These are phyloP conservation scores for Penicillium coprophilum DNA, from an alignment of 495 filamentous ascomycete genomes.

Conservation along the genomic window DNA sequence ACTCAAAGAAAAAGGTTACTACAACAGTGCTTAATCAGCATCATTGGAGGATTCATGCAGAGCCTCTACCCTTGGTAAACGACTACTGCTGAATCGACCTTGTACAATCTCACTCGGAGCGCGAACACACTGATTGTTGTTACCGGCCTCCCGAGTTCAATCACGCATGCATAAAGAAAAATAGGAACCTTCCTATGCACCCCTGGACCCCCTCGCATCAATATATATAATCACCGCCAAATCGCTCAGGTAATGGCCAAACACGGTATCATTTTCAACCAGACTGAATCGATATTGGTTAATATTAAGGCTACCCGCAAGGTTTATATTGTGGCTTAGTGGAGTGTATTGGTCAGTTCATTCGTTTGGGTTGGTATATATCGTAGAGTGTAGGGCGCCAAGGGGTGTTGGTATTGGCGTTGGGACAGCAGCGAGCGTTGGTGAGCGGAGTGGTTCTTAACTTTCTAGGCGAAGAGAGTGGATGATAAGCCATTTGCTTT, in stretches of 20 bases:
- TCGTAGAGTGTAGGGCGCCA: background rate
- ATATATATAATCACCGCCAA: slow-evolving; percentile 11
- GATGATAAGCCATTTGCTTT: background rate
- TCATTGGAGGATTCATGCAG: slow-evolving; percentile 30
- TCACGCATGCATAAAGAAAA: slow-evolving; percentile 35
- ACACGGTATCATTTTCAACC: background rate
- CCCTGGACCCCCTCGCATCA: slow-evolving; percentile 20
- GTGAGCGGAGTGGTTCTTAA: background rate
- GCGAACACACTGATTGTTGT: slow-evolving; percentile 20
- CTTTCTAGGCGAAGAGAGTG: background rate
- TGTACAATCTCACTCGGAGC: slow-evolving; percentile 14
- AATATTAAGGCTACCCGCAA: background rate
- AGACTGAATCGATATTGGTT: background rate
- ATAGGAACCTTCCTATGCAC: slow-evolving; percentile 31
- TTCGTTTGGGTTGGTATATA: background rate
- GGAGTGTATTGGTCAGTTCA: background rate
- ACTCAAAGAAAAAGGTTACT: slow-evolving; percentile 28
- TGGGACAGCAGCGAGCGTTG: background rate
- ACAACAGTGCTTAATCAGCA: slow-evolving; percentile 22
- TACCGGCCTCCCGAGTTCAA: slow-evolving; percentile 20
- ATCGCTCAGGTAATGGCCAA: background rate
- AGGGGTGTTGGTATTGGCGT: background rate
- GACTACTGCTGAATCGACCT: slow-evolving; percentile 15
- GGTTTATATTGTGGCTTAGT: background rate
- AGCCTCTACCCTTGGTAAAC: slow-evolving; percentile 29